These are phyloP conservation scores for Aspergillus pseudotamarii DNA, from an alignment of 2,329 filamentous ascomycete genomes.

Conservation along the genomic window DNA sequence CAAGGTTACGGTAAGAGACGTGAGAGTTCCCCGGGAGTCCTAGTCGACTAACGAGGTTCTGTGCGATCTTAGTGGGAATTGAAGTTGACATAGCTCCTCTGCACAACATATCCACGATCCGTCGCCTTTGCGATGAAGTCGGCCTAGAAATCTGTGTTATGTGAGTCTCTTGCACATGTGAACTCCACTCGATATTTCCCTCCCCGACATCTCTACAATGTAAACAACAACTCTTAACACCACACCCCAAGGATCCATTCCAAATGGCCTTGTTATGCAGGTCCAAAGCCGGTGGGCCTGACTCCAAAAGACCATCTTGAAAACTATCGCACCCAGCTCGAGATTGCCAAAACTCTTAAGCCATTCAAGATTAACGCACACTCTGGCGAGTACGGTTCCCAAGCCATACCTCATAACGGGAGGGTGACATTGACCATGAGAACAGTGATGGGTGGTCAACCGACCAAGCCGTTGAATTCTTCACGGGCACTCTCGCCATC, in stretches of 20 bases:
- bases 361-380: conserved; percentile 25
- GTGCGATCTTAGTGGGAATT: conserved; percentile 17
- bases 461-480: conserved; percentile 39
- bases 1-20: conserved; percentile 24
- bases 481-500: conserved; percentile 31
- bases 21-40: neutral
- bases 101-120: conserved; percentile 12
- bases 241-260: conserved; percentile 8
- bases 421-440: neutral
- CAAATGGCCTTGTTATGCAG: conserved; percentile 22
- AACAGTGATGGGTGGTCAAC: conserved; percentile 34
- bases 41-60: neutral
- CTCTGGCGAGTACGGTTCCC: conserved; percentile 21
- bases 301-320: conserved; percentile 18
- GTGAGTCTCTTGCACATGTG: conserved; percentile 12
- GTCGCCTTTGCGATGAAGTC: conserved; percentile 19
- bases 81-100: conserved; percentile 20
- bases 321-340: conserved; percentile 20
- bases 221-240: neutral
- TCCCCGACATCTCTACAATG: no score
- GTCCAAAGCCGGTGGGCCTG: conserved; percentile 20
- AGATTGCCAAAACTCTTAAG: conserved; percentile 13
- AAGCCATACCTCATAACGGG: no score
- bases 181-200: no score
- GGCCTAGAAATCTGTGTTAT: conserved; percentile 22